These are phyloP conservation scores for Sphaerobolus stellatus DNA, from an alignment of 1,284 basidiomycete species.

Conservation along the genomic window DNA sequence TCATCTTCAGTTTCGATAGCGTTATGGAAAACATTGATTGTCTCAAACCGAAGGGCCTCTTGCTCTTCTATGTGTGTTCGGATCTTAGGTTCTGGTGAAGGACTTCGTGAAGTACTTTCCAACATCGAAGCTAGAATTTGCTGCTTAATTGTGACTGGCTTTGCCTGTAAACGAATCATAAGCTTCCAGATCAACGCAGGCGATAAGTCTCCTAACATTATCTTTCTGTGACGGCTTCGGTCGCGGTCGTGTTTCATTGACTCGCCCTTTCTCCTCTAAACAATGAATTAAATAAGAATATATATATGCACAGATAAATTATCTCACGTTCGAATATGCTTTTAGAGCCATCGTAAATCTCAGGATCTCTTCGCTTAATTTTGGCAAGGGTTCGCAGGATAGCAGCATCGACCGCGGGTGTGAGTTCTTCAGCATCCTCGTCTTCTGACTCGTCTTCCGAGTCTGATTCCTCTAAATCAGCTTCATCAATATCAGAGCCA, in stretches of 20 bases:
- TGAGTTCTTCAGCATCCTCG: constrained; percentile 94
- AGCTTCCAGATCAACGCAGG: constrained; percentile 5
- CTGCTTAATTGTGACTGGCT: constrained; percentile 62
- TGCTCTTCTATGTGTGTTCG: constrained; percentile 83
- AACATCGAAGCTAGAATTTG: constrained; percentile 58
- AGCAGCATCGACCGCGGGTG: constrained; percentile 91
- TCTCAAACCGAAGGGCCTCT: constrained; percentile 72
- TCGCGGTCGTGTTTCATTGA: constrained; percentile 27
- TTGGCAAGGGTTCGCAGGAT: constrained; percentile 89
- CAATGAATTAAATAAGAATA: constrained; percentile 6
- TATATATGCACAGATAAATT: not conserved
- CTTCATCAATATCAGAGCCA: constrained; percentile 64
- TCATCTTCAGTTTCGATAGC: constrained; percentile 1
- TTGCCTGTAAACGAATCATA: constrained; percentile 38
- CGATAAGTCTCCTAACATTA: constrained; percentile 43
- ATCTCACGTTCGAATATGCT: constrained; percentile 74
- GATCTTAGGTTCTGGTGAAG: constrained; percentile 48
- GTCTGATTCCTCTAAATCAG: constrained; percentile 40
- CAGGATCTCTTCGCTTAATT: constrained; percentile 83
- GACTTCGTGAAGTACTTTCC: constrained; percentile 47
- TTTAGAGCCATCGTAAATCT: constrained; percentile 72
- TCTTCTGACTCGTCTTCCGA: constrained; percentile 71
- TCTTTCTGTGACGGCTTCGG: constrained; percentile 39
- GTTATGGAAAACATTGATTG: constrained; percentile 70
- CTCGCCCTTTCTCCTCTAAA: constrained; percentile 65